phyloP scores from a whole-genome alignment of 148 eudicot genomes.

The Beta vulgaris region DNA sequence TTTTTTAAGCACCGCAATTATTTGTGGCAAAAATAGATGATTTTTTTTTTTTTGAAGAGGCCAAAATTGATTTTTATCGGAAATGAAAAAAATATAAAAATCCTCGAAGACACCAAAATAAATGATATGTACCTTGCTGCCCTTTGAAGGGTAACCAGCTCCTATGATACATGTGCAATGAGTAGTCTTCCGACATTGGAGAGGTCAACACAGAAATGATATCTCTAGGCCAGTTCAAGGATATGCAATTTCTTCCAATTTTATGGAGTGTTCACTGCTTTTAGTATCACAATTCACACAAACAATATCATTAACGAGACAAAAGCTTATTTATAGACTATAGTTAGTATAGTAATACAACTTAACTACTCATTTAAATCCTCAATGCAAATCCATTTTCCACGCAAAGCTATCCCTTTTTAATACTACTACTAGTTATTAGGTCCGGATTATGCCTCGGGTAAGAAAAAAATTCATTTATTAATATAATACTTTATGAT shows the following conservation, averaged over 20 bases:
- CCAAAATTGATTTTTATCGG: not conserved
- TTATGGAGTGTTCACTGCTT: not conserved
- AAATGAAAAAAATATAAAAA: not conserved
- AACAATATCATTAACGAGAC: too few relatives aligned
- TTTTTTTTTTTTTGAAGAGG: not conserved
- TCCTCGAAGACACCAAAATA: not conserved
- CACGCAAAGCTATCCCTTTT: too few relatives aligned
- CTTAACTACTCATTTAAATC: too few relatives aligned
- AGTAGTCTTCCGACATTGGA: constrained; percentile 13
- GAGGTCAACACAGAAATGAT: constrained; percentile 14
- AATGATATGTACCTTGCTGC: constrained; percentile 20
- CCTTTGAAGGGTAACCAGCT: constrained; percentile 5
- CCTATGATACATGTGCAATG: constrained; percentile 33
- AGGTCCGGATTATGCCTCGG: too few relatives aligned
- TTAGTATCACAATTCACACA: not conserved
- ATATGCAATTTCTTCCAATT: not conserved
- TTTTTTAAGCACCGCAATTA: not conserved
- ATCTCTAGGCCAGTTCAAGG: not conserved
- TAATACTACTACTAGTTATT: too few relatives aligned
- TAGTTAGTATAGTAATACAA: too few relatives aligned
- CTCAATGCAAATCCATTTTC: too few relatives aligned
- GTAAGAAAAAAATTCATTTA: too few relatives aligned
- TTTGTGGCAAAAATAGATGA: not conserved
- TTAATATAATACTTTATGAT: too few relatives aligned
- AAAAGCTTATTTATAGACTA: too few relatives aligned